phyloP scores from a whole-genome alignment of 345 rosid species.

The Eutrema japonicum region DNA sequence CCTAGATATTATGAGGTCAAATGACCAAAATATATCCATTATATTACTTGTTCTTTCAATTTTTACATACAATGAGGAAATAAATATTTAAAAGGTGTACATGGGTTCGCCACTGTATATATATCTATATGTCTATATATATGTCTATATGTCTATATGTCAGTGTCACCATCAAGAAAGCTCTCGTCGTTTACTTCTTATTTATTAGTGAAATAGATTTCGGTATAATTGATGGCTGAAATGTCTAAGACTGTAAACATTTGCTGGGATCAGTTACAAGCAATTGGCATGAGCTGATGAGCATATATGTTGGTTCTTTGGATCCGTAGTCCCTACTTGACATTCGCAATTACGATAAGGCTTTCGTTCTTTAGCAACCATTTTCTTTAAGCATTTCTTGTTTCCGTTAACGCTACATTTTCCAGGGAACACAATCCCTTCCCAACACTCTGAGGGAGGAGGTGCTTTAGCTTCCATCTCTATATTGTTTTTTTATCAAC shows the following conservation, averaged over 20 bases:
- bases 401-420: background rate
- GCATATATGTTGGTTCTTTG: background rate
- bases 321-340: background rate
- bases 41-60: too few relatives aligned
- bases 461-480: background rate
- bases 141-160: too few relatives aligned
- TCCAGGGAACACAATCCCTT: background rate
- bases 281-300: background rate
- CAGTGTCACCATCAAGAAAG: background rate
- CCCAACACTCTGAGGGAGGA: background rate
- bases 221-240: background rate
- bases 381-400: background rate
- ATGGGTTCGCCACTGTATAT: too few relatives aligned
- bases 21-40: too few relatives aligned
- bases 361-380: background rate
- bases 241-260: background rate
- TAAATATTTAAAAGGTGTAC: too few relatives aligned
- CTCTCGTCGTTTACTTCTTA: background rate
- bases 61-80: too few relatives aligned
- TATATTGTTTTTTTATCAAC: background rate
- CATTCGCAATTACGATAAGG: background rate
- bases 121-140: too few relatives aligned
- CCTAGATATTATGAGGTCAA: too few relatives aligned
- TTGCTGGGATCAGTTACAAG: background rate
- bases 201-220: background rate